phyloP scores from a whole-genome alignment of 2,329 filamentous ascomycete species.

The Exophiala sp. region DNA sequence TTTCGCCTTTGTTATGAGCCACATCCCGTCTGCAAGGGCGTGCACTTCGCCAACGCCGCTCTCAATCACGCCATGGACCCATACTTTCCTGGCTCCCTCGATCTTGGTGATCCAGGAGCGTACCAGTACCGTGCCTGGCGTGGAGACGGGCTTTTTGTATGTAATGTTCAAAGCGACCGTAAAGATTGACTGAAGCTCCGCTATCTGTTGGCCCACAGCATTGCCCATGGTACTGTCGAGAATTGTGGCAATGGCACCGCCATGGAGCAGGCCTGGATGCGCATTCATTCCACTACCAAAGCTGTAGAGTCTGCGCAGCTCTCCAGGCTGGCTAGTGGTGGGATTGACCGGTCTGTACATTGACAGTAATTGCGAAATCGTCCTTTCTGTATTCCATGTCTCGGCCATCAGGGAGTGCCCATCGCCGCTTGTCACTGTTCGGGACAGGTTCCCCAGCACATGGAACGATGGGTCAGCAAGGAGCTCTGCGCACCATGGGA shows the following conservation, averaged over 20 bases:
- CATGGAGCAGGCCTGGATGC: constrained; percentile 30
- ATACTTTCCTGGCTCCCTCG: constrained; percentile 38
- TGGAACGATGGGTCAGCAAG: constrained; percentile 29
- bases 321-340: not conserved
- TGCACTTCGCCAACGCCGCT: constrained; percentile 36
- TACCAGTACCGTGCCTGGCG: constrained; percentile 38
- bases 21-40: constrained; percentile 42
- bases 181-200: constrained; percentile 28
- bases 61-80: constrained; percentile 40
- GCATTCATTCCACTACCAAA: constrained; percentile 31
- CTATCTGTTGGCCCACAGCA: constrained; percentile 7
- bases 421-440: constrained; percentile 11
- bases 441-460: constrained; percentile 12
- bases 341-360: constrained; percentile 8
- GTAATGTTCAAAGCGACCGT: constrained; percentile 42
- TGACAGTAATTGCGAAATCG: constrained; percentile 19
- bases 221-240: constrained; percentile 31
- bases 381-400: constrained; percentile 25
- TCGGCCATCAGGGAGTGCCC: constrained; percentile 25
- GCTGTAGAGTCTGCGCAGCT: constrained; percentile 31
- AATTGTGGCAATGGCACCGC: constrained; percentile 30
- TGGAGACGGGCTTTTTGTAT: constrained; percentile 37
- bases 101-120: constrained; percentile 33
- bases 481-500: constrained; percentile 33
- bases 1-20: constrained; percentile 34